Base-by-base conservation (phyloP, 768 basidiomycete genomes). In the Lentinula guzmanii region DNA sequence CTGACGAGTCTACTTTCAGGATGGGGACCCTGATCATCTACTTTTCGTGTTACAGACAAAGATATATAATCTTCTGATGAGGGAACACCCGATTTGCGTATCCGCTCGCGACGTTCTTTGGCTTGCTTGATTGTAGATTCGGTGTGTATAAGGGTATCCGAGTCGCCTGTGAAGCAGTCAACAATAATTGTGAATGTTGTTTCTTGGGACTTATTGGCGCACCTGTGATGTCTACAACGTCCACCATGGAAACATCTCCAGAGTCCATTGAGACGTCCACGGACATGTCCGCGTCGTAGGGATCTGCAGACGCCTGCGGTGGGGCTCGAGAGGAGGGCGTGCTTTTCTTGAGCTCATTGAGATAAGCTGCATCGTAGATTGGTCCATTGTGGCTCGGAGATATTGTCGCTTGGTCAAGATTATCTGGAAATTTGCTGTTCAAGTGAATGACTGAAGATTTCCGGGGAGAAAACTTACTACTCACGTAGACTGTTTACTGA, bases 1-100 rank as follows among this genome's bases (percentile, higher is more conserved):
- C 93, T 78, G 73, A 90, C 69, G 31, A 95, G 74, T 8, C 93
- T 82, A 69, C 91, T 93, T 65, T 88, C 89, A 6, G 92, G 93
- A 76, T 93, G 91, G 6, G 92, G 92, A 0, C 91, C 91, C 65
- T 82, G 78, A 8, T 80, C 71, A 39, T 75, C 72, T 18, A 74
- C 74, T 51, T 77, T 78, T 62, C 80, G 84, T 0, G 84, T 76
- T 4, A 94, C 81, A 18, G 89, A 85, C 15, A 95, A 72, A 0
- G 93, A 91, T 24, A 95, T 90, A 65, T 82, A 95, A 34, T 93
- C 92, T 45, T 90, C 87, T 58, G 74, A 78, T n/a, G 69, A 75
- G 8, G 76, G 66, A 8, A 73, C 72, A 34, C 76, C 77, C 2
- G 75, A 76, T 34, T 79, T 77, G 16, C 89, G 82, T 16, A 91